Evolutionary conservation across 768 basidiomycete species (phyloP), one percentile per base, ranked within the genome.

Genomic region (Tremella fuciformis): DNA sequence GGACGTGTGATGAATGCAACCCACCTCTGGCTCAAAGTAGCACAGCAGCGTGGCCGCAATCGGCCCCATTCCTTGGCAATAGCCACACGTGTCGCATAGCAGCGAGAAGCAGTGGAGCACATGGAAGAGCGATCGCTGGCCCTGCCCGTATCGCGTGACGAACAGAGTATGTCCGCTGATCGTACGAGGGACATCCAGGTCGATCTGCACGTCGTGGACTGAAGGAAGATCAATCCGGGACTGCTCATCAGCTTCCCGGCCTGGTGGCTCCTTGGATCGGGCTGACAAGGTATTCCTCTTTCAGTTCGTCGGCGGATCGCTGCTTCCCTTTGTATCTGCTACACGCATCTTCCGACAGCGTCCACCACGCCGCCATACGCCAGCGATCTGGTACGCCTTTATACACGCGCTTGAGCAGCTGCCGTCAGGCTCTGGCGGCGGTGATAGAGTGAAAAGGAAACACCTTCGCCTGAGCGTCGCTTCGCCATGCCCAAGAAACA

Each of bases 21-120:
- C 57, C 41, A 81, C 80, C 71, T 91, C 89, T 8, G 96, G 91
- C 63, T 87, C 86, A 74, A 91, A 87, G 76, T 98, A 98, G 78
- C 88, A 92, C 13, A 97, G 83, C 19, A 99, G 82, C 1, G 92
- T 97, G 0, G 93, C 89, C 0, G 94, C 91, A 57, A 99, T 89
- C 6, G 94, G 89, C 1, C 96, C 93, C 96, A 99, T 99, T 60
- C 96, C 96, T 79, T 99, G 96, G 40, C 93, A 92, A 74, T 99
- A 99, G 15, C 94, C 94, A 62, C 96, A 98, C 11, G 83, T 80
- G 16, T 80, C 76, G 77, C 94, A 97, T n/a, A 81, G 80, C 18
- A 93, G 81, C 1, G 91, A 93, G 74, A 96, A 92, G 51, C 84
- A 84, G 76, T 98, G 96, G 24, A 98, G 82, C 57, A 96, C 91